These are phyloP conservation scores for Imleria badia DNA, from an alignment of 768 basidiomycete species.

Conservation along the genomic window DNA sequence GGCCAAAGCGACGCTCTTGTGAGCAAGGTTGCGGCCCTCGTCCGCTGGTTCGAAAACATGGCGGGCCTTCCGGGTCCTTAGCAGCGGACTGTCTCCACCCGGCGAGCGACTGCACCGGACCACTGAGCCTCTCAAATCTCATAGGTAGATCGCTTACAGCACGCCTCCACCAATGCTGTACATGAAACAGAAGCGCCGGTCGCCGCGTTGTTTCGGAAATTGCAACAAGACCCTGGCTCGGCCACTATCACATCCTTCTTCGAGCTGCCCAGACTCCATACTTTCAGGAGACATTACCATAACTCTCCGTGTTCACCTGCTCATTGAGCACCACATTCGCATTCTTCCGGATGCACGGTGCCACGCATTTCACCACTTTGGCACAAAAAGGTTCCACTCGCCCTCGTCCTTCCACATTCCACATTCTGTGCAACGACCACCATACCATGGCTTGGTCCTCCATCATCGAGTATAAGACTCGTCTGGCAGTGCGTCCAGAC, in stretches of 20 bases:
- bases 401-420: slow-evolving; percentile 9
- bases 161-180: slow-evolving; percentile 20
- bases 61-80: slow-evolving; percentile 48
- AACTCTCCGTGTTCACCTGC: slow-evolving; percentile 11
- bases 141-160: slow-evolving; percentile 11
- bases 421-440: slow-evolving; percentile 19
- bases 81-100: not conserved
- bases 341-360: slow-evolving; percentile 3
- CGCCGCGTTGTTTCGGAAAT: slow-evolving; percentile 29
- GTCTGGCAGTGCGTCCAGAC: not conserved
- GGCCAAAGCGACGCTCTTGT: slow-evolving; percentile 68
- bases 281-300: slow-evolving; percentile 10
- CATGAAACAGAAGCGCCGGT: slow-evolving; percentile 25
- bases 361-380: slow-evolving; percentile 15
- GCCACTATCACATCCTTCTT: slow-evolving; percentile 22
- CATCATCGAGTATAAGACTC: slow-evolving; percentile 21
- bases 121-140: slow-evolving; percentile 5
- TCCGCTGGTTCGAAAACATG: slow-evolving; percentile 68
- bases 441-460: slow-evolving; percentile 20
- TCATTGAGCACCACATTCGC: slow-evolving; percentile 12
- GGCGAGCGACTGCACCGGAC: slow-evolving; percentile 12
- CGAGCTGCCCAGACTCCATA: slow-evolving; percentile 17
- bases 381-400: slow-evolving; percentile 15
- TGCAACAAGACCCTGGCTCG: slow-evolving; percentile 10
- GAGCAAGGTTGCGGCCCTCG: slow-evolving; percentile 61